A percentile compares a stretch with the other conserved stretches of the same genome.
phyloP scores from a whole-genome alignment of 192 early-diverging fungal genomes.

The Podila horticola region DNA sequence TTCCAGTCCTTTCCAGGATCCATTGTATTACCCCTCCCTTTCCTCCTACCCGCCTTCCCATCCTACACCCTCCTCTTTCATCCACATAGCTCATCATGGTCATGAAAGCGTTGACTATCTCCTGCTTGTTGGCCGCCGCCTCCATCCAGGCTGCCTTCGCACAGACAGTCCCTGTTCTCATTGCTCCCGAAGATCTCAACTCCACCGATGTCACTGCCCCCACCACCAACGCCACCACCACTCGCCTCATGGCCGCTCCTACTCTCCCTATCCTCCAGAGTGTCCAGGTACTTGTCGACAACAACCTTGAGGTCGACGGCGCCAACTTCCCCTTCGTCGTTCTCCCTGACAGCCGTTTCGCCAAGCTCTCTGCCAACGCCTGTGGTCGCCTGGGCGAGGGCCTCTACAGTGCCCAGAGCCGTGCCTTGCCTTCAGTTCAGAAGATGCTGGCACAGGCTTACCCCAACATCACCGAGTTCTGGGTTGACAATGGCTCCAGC shows the following conservation, averaged over 20 bases:
- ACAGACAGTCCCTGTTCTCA: slow-evolving; percentile 24
- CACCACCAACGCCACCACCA: background rate
- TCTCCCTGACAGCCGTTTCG: slow-evolving; percentile 41
- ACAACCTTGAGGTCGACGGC: slow-evolving; percentile 43
- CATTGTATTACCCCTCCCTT: background rate
- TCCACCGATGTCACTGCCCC: slow-evolving; percentile 10
- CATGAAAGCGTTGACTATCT: slow-evolving; percentile 36
- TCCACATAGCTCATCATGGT: background rate
- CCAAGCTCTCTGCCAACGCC: slow-evolving; percentile 9
- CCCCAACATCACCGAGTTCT: slow-evolving; percentile 29
- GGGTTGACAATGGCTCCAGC: slow-evolving; percentile 42
- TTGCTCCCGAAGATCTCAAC: slow-evolving; percentile 47
- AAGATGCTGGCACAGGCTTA: slow-evolving; percentile 37
- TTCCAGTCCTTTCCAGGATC: slow-evolving; percentile 11
- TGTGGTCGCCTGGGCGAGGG: slow-evolving; percentile 25
- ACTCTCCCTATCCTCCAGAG: slow-evolving; percentile 22
- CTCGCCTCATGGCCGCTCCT: background rate
- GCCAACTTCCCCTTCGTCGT: slow-evolving; percentile 43
- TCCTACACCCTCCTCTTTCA: background rate
- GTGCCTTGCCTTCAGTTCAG: slow-evolving; percentile 21
- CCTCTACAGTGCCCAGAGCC: slow-evolving; percentile 42
- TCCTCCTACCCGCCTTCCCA: background rate
- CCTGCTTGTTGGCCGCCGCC: slow-evolving; percentile 41
- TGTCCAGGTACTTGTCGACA: slow-evolving; percentile 36
- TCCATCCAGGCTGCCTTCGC: slow-evolving; percentile 40